Evolutionary conservation across 2,329 filamentous ascomycete species (phyloP), one percentile per base, ranked within the genome.

Genomic region (Mycosphaerelloides madeirae): DNA sequence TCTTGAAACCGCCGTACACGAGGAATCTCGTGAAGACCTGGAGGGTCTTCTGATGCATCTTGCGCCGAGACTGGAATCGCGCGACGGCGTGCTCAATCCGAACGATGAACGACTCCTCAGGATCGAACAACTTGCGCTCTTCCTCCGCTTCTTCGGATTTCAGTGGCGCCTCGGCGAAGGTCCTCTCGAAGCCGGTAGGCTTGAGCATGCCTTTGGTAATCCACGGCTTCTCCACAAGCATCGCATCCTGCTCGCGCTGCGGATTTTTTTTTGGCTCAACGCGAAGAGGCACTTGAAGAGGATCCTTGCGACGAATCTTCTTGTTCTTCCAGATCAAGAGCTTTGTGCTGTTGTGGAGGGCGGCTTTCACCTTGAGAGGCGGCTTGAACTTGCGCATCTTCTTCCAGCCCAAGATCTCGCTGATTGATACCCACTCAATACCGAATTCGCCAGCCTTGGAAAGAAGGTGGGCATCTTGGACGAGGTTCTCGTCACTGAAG

Each of bases 31-130:
- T 76, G 67, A 98, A 93, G 28, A 89, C 69, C 14, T 76, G 71
- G 3, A 72, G 65, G 18, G 81, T 80, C 3, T 79, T 72, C 11
- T 72, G 65, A 46, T 85, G 78, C 46, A 95, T 77, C 53, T 86
- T 89, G 25, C 90, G 84, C 36, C 83, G 85, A 29, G 79, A 75
- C 50, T 85, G 81, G 68, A 84, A 98, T 12, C 88, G 84, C 54
- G 89, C 82, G 43, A 97, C 85, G 36, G 87, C 93, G 19, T 83
- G 78, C 60, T 96, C 84, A 31, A 97, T 87, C 36, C 93, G 87
- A 44, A 84, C 85, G 47, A 40, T 53, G 43, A 73, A 69, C 2
- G 59, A 42, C 36, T 65, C 64, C 11, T 68, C 65, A 72, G 69
- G 63, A 52, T 79, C 64, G 60, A 95, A 98, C 18, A 93, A 69